Base-by-base conservation (phyloP, 2,329 filamentous ascomycete species). In the Claviceps humidiphila region DNA sequence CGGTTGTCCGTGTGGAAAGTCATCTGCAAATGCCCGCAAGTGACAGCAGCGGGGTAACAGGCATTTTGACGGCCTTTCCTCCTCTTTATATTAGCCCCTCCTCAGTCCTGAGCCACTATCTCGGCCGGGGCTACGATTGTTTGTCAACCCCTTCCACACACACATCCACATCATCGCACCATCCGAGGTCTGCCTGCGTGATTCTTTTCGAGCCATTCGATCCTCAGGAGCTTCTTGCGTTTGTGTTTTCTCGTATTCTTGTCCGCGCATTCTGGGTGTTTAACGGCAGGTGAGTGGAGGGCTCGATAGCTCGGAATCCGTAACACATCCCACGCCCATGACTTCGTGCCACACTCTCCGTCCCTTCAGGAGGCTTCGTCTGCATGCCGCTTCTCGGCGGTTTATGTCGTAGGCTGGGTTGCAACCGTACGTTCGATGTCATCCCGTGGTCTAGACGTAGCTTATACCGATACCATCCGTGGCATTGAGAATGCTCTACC, bases 41-140 rank as follows among this genome's bases (percentile, higher is more conserved):
- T 34, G 51, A 43, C 43, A 14, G 26, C 24, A 50, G 51, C 47
- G 51, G 47, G 47, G 51, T 43, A 40, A 7, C 26, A n/a, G n/a
- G n/a, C 49, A 37, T 24, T 39, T 47, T 34, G 39, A 24, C 14
- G 16, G 16, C 24, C 30, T 20, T 20, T 50, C 13, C 11, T 43
- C 22, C 5, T 20, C 26, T 8, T 20, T 20, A 20, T 11, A n/a
- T 7, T 24, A 38, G 34, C 30, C 46, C n/a, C n/a, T 37, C 17
- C 8, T 20, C 17, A 11, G 8, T 8, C 14, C n/a, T 43, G 5
- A 22, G 40, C 22, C 42, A 6, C 42, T 26, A 14, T 14, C 13
- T 44, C 13, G 20, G 42, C 47, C 7, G 22, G 1, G 9, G 14
- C 47, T 24, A 6, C n/a, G 20, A 14, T 17, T n/a, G 20, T 39